These are phyloP conservation scores for Arthrinium puccinioides DNA, from an alignment of 2,329 filamentous ascomycete genomes.

Conservation along the genomic window DNA sequence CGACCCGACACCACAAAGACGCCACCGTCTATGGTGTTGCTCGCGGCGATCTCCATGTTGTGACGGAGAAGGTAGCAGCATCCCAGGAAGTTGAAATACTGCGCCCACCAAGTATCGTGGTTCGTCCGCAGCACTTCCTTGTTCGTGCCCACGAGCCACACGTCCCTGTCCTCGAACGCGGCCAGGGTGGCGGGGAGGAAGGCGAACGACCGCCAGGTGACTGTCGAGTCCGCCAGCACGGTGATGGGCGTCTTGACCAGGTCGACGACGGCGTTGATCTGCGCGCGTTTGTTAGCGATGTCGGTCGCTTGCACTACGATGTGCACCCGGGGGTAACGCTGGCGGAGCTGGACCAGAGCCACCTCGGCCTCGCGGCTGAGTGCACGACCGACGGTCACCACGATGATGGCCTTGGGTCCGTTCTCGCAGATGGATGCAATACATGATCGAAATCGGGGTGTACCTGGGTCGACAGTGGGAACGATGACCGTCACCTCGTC, in stretches of 20 bases:
- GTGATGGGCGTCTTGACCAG: slow-evolving; percentile 31
- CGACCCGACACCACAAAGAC: slow-evolving; percentile 52
- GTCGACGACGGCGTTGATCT: slow-evolving; percentile 33
- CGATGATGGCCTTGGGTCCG: slow-evolving; percentile 27
- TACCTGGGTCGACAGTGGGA: slow-evolving; percentile 39
- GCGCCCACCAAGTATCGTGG: slow-evolving; percentile 8
- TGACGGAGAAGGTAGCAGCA: slow-evolving; percentile 53
- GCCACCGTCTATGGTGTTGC: slow-evolving; percentile 49
- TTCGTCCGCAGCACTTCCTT: slow-evolving; percentile 35
- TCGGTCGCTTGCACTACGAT: slow-evolving; percentile 23
- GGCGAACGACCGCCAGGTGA: background rate
- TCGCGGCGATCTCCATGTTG: slow-evolving; percentile 53
- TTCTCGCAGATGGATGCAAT: slow-evolving; percentile 32
- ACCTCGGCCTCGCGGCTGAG: slow-evolving; percentile 13
- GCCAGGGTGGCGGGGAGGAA: slow-evolving; percentile 36
- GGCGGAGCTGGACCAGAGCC: slow-evolving; percentile 5
- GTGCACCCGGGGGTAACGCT: slow-evolving; percentile 9
- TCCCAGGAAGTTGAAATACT: slow-evolving; percentile 47
- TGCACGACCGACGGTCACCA: slow-evolving; percentile 35
- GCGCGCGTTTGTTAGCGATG: slow-evolving; percentile 39
- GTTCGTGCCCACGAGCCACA: slow-evolving; percentile 50
- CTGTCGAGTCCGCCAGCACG: slow-evolving; percentile 44
- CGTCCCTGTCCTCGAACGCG: slow-evolving; percentile 32
- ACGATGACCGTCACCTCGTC: slow-evolving; percentile 45
- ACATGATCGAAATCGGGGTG: slow-evolving; percentile 32